A percentile compares a stretch with the other conserved stretches of the same genome.
These are phyloP conservation scores for Amanita polypyramis DNA, from an alignment of 768 basidiomycete genomes.

Conservation along the genomic window DNA sequence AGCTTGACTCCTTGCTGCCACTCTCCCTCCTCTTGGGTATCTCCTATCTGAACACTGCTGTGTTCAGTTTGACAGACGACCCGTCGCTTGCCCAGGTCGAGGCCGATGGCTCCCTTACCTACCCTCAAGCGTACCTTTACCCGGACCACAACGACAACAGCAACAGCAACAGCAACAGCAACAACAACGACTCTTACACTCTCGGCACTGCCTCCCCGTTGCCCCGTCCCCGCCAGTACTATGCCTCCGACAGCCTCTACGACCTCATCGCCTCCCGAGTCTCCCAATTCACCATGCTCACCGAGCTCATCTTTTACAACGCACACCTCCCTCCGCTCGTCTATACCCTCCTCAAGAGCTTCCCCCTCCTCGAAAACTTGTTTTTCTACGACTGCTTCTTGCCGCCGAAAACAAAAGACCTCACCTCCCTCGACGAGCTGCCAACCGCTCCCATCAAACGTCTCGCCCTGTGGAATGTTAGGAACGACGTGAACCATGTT, in stretches of 20 bases:
- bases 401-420: slow-evolving; percentile 14
- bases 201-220: too few relatives aligned
- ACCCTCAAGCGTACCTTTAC: too few relatives aligned
- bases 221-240: not conserved
- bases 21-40: too few relatives aligned
- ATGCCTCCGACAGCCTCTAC: not conserved
- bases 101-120: too few relatives aligned
- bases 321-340: slow-evolving; percentile 26
- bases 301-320: slow-evolving; percentile 24
- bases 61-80: too few relatives aligned
- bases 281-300: slow-evolving; percentile 21
- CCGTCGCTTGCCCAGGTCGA: too few relatives aligned
- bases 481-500: slow-evolving; percentile 15
- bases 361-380: slow-evolving; percentile 27
- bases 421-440: slow-evolving; percentile 14
- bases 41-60: too few relatives aligned
- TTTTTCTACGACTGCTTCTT: slow-evolving; percentile 29
- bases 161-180: not conserved
- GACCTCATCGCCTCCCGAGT: not conserved
- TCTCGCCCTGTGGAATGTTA: slow-evolving; percentile 27
- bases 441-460: slow-evolving; percentile 27
- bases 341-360: slow-evolving; percentile 23
- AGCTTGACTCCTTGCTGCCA: not conserved
- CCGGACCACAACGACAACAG: not conserved
- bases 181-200: not conserved